Conservation (phyloP, 805 yeast species). For the Cyberlindnera mrakii region DNA sequence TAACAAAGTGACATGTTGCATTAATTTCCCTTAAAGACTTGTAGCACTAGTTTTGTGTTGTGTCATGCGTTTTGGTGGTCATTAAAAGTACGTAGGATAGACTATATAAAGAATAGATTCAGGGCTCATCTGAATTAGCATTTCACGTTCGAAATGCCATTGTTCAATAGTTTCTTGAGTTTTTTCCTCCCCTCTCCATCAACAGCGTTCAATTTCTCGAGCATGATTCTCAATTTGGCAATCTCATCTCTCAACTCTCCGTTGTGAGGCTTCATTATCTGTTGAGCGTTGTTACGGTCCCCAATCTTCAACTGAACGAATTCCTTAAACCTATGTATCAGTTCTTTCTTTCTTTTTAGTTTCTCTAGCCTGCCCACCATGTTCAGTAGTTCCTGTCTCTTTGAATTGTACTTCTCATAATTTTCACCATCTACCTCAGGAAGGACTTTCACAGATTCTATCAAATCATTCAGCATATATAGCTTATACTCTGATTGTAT, state of each 20-base stretch:
- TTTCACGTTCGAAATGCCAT: not conserved
- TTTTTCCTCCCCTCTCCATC: constrained; percentile 7
- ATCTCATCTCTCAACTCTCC: constrained; percentile 14
- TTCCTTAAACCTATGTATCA: constrained; percentile 4
- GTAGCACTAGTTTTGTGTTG: not conserved
- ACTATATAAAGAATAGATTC: too few species aligned
- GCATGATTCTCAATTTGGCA: constrained; percentile 10
- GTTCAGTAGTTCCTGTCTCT: constrained; percentile 5
- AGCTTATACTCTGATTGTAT: constrained; percentile 13
- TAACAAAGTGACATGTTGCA: constrained; percentile 1
- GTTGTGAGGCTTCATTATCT: constrained; percentile 11
- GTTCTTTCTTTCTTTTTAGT: constrained; percentile 6
- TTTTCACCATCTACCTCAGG: constrained; percentile 12
- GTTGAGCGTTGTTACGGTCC: constrained; percentile 12
- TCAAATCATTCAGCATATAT: constrained; percentile 14
- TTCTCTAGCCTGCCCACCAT: constrained; percentile 6
- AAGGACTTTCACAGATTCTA: constrained; percentile 13
- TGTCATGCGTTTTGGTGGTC: not conserved
- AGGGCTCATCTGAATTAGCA: too few species aligned
- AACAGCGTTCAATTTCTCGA: constrained; percentile 18
- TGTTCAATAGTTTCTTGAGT: constrained; percentile 3
- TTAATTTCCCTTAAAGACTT: not conserved
- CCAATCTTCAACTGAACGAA: constrained; percentile 16
- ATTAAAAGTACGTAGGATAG: not conserved
- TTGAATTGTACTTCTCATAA: constrained; percentile 7